A percentile compares a stretch with the other conserved stretches of the same genome.
Evolutionary conservation across 2,329 filamentous ascomycete species (phyloP).

Genomic region (Colletotrichum orbiculare): DNA sequence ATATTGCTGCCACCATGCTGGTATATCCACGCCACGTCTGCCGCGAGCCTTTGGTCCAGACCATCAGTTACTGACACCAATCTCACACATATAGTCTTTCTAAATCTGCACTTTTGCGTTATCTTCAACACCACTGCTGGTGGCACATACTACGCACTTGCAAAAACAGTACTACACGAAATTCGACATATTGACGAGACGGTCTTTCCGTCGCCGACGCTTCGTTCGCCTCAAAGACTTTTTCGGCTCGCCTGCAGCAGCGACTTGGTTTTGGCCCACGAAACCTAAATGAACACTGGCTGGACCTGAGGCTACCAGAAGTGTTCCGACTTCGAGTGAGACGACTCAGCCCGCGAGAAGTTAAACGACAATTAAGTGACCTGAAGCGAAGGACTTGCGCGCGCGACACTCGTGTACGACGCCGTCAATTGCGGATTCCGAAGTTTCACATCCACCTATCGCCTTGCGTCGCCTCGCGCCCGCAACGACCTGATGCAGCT

Average conservation of each 20-base stretch:
- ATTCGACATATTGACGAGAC: no score
- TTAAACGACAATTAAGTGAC: conserved; percentile 19
- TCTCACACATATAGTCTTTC: conserved; percentile 4
- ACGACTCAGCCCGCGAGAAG: conserved; percentile 5
- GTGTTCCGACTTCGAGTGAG: conserved; percentile 30
- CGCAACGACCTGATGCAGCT: not conserved
- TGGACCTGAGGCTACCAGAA: conserved; percentile 10
- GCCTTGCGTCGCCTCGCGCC: no score
- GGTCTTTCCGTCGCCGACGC: not conserved
- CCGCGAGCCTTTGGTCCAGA: conserved; percentile 21
- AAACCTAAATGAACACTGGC: conserved; percentile 1
- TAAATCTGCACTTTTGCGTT: not conserved
- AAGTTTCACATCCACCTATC: not conserved
- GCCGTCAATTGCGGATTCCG: not conserved
- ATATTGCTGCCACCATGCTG: conserved; percentile 28
- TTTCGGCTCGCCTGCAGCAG: not conserved
- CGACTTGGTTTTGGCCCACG: not conserved
- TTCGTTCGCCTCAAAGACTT: no score
- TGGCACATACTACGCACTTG: no score
- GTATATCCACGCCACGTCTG: conserved; percentile 37
- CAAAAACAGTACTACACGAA: no score
- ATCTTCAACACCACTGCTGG: no score
- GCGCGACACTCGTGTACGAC: not conserved
- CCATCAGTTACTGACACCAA: conserved; percentile 16
- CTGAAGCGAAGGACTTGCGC: not conserved